These are phyloP conservation scores for Fusarium poae DNA, from an alignment of 2,329 filamentous ascomycete species.

Conservation along the genomic window DNA sequence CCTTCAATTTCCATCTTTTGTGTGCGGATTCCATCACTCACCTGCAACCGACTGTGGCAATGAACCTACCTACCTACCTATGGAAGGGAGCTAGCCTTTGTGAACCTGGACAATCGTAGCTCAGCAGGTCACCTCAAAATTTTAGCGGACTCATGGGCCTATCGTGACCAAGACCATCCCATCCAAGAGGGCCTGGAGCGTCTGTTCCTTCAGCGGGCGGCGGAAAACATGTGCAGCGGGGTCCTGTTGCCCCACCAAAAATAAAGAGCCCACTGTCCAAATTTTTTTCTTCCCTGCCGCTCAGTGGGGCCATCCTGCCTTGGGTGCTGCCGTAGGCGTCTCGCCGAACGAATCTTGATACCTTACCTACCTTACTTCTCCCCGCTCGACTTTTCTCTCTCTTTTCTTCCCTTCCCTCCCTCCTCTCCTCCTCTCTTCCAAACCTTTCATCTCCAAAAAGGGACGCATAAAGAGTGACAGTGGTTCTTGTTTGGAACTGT, in stretches of 20 bases:
- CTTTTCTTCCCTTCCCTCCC: slow-evolving; percentile 32
- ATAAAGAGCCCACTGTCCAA: slow-evolving; percentile 38
- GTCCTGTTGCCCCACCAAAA: slow-evolving; percentile 36
- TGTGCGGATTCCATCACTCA: slow-evolving; percentile 28
- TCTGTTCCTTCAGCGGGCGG: slow-evolving; percentile 30
- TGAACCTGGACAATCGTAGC: slow-evolving; percentile 12
- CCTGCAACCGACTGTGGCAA: slow-evolving; percentile 32
- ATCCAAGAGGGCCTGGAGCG: slow-evolving; percentile 40
- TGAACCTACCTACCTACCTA: slow-evolving; percentile 6
- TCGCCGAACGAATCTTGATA: slow-evolving; percentile 45
- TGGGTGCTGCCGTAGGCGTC: slow-evolving; percentile 32
- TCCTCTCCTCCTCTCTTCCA: slow-evolving; percentile 27
- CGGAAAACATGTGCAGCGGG: slow-evolving; percentile 28
- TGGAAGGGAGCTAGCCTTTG: neutral
- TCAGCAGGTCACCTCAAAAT: slow-evolving; percentile 39
- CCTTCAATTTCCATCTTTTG: slow-evolving; percentile 40
- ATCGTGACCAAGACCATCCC: slow-evolving; percentile 35
- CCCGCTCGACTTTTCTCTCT: slow-evolving; percentile 48
- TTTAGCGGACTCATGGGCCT: slow-evolving; percentile 42
- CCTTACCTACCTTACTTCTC: slow-evolving; percentile 44
- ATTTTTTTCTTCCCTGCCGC: slow-evolving; percentile 46
- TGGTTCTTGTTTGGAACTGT: slow-evolving; percentile 55
- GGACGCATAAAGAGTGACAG: slow-evolving; percentile 58
- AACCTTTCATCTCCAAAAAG: slow-evolving; percentile 50
- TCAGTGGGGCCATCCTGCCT: slow-evolving; percentile 21